phyloP scores from a whole-genome alignment of 495 filamentous ascomycete genomes.

The Aspergillus wentii region DNA sequence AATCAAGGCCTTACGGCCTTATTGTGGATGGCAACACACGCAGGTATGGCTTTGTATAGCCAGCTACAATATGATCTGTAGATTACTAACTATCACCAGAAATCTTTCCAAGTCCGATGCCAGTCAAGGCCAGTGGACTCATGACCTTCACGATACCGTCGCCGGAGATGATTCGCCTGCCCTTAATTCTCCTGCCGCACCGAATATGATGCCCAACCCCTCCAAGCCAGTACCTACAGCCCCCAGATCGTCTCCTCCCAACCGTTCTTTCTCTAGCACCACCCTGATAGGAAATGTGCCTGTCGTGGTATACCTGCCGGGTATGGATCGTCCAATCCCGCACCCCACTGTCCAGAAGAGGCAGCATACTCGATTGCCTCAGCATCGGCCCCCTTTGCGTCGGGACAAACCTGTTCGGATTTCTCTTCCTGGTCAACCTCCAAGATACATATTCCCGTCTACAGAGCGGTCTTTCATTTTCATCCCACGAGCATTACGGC shows the following conservation, averaged over 20 bases:
- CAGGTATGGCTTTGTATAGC: conserved; percentile 20
- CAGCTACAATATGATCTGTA: too few species aligned
- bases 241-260: conserved; percentile 47
- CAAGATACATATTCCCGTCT: conserved; percentile 87
- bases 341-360: conserved; percentile 72
- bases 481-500: conserved; percentile 88
- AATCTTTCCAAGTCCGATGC: conserved; percentile 67
- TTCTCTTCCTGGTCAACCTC: conserved; percentile 71
- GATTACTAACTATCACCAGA: conserved; percentile 47
- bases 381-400: conserved; percentile 89
- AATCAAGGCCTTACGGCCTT: conserved; percentile 39
- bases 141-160: conserved; percentile 91
- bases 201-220: conserved; percentile 17
- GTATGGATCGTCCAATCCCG: conserved; percentile 64
- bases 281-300: conserved; percentile 71
- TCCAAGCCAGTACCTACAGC: conserved; percentile 36
- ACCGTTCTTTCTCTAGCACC: conserved; percentile 65
- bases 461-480: conserved; percentile 94
- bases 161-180: conserved; percentile 40
- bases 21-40: conserved; percentile 45
- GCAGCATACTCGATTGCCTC: conserved; percentile 87
- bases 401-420: conserved; percentile 96
- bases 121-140: conserved; percentile 80
- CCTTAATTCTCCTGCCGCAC: conserved; percentile 13
- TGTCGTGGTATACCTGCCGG: conserved; percentile 72